Evolutionary conservation across 192 early-diverging fungal species (phyloP), one percentile per base, ranked within the genome.

Genomic region (Diversispora eburnea): DNA sequence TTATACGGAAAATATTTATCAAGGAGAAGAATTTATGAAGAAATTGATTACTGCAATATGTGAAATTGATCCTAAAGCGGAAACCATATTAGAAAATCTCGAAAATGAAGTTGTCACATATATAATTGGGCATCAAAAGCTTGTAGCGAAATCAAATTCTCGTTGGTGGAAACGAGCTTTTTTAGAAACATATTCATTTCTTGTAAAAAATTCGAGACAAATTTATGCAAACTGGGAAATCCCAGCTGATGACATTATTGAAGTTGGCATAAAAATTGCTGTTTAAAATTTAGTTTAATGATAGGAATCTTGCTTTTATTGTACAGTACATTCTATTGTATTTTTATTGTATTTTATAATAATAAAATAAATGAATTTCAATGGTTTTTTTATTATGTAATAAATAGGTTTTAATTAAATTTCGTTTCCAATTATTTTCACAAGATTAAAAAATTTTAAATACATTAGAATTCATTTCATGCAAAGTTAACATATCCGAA

Each of bases 131-230:
- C 39, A 17, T 17, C 69, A 71, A 56, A 8, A 39, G 3, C 12
- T 71, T 48, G n/a, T 42, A 3, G 56, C 69, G 8, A 47, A 46
- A 9, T 7, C 56, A 22, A 47, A 22, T 71, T 5, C 51, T 25
- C 12, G 3, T 59, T 71, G n/a, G 33, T 45, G 19, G 20, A 59
- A 42, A 47, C 58, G 8, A 25, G 43, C 3, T 7, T 25, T 47
- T 3, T 41, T 71, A 0, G 10, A 59, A 4, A 15, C 25, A n/a
- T 71, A 58, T n/a, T 12, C 41, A 8, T 46, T 59, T 47, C 15
- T 71, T n/a, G 25, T 58, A 20, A 59, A 59, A 46, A 71, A 58
- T 59, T 71, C 69, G 5, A 59, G 69, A 59, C 12, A 58, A 42
- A 6, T 15, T 19, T 59, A 71, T 47, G 56, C 42, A 45, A 71